These are phyloP conservation scores for Gypsophila paniculata DNA, from an alignment of 179 eudicot genomes.

Conservation along the genomic window DNA sequence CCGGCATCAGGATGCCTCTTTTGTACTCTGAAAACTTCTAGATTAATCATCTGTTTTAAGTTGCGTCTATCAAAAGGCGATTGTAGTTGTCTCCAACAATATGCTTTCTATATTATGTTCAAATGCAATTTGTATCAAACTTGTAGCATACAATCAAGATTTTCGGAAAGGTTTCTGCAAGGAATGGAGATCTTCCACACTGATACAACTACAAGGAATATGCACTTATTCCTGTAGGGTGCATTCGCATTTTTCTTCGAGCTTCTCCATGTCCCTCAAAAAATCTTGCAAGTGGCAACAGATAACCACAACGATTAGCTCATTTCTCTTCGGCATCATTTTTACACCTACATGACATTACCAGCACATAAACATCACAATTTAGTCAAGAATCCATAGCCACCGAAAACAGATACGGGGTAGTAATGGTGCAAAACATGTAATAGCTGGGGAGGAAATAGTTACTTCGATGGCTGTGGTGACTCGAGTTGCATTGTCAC, in stretches of 20 bases:
- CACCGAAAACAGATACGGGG: too few relatives aligned
- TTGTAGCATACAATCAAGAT: neutral
- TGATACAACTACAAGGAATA: neutral
- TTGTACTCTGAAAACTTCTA: neutral
- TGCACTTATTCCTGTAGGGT: neutral
- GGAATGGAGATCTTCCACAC: neutral
- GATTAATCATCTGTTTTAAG: neutral
- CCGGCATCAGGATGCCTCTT: neutral
- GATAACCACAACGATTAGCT: neutral
- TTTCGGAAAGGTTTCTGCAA: neutral
- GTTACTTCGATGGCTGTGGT: slow-evolving; percentile 57
- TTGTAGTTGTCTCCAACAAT: neutral
- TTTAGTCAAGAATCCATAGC: too few relatives aligned
- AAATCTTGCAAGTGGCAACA: neutral
- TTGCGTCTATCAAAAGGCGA: neutral
- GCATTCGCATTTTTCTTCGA: neutral
- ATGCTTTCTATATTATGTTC: neutral
- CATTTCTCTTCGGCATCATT: slow-evolving; percentile 36
- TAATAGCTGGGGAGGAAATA: neutral
- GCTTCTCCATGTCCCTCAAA: neutral
- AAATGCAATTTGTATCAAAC: neutral
- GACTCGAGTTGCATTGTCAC: slow-evolving; percentile 96
- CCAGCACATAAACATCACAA: neutral
- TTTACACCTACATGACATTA: slow-evolving; percentile 31
- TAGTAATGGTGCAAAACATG: neutral